Base-by-base conservation (phyloP, 768 basidiomycete genomes). In the Lactarius deliciosus region DNA sequence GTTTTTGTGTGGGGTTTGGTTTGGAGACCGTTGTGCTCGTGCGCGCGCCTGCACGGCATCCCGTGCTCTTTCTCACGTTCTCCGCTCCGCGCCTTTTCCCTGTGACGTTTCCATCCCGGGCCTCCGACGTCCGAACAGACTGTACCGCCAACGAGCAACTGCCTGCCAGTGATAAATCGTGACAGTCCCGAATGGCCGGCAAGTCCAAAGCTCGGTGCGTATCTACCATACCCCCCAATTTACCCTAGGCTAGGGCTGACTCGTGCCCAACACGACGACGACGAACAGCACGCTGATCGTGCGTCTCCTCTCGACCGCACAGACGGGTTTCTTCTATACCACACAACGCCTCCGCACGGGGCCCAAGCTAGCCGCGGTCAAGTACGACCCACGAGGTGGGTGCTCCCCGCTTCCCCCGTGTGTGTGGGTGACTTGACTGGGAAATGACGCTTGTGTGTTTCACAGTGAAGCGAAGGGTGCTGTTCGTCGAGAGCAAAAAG, bases 291-390 rank as follows among this genome's bases (percentile, higher is more conserved):
- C 91, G 2, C 76, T 96, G 63, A 88, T 96, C 63, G 87, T 96
- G 61, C 90, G 92, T 57, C 82, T 96, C 71, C 87, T 96, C 66
- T 96, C 94, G 16, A 93, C 93, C 0, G 94, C 94, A 0, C 89
- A 92, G 77, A 96, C 94, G 1, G 94, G 94, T 13, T 94, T 84
- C 79, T 95, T 95, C 76, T 96, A 96, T 78, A 92, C 92, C 25
- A 90, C 90, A 2, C 84, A 88, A 68, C 84, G 94, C 25, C 78
- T 88, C 50, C 83, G 94, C 13, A 76, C 83, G 73, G 89, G 87
- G 2, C 86, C 91, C n/a, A 90, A 84, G 76, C 78, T 96, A 59
- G 87, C 91, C 9, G 88, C 91, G n/a, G 89, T 96, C 72, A 96
- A 96, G 76, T 96, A 95, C 75, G 94, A 96, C 73, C 92, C 93